Evolutionary conservation across 768 basidiomycete species (phyloP).

Genomic region (Paxillus rubicundulus): DNA sequence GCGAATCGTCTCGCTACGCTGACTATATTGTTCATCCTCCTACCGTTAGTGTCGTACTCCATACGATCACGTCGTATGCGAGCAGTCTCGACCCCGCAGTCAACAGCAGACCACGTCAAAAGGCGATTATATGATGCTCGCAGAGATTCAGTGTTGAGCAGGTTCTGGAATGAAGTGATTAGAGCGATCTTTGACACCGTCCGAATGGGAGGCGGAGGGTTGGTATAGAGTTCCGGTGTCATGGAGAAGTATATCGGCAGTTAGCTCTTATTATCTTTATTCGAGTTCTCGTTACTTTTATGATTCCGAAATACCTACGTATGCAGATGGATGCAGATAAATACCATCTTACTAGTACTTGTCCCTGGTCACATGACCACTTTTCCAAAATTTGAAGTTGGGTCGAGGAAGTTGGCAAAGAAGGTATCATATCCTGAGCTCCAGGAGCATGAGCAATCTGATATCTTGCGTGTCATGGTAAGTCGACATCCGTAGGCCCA

Average conservation of each 20-base stretch:
- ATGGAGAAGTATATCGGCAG: not conserved
- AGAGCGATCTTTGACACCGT: conserved; percentile 63
- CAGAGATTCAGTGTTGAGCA: conserved; percentile 33
- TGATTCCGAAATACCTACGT: not conserved
- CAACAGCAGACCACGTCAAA: conserved; percentile 57
- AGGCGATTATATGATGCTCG: conserved; percentile 47
- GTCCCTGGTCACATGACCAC: conserved; percentile 24
- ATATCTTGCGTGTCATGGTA: conserved; percentile 70
- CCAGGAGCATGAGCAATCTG: conserved; percentile 60
- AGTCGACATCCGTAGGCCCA: not conserved
- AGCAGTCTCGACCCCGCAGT: conserved; percentile 17
- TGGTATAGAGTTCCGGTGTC: conserved; percentile 44
- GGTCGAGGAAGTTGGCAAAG: too few species aligned
- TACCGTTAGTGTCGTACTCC: conserved; percentile 45
- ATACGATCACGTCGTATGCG: conserved; percentile 50
- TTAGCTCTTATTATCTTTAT: conserved; percentile 18
- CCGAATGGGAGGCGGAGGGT: conserved; percentile 73
- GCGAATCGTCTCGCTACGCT: conserved; percentile 48
- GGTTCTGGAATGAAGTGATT: conserved; percentile 51
- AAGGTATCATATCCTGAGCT: too few species aligned
- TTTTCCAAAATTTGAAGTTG: conserved; percentile 12
- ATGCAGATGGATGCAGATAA: not conserved
- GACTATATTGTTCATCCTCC: conserved; percentile 37
- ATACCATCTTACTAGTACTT: too few species aligned
- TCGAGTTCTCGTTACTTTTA: not conserved